These are phyloP conservation scores for Pontederia paniculata DNA, from an alignment of 176 grass and related monocot species.

Conservation along the genomic window DNA sequence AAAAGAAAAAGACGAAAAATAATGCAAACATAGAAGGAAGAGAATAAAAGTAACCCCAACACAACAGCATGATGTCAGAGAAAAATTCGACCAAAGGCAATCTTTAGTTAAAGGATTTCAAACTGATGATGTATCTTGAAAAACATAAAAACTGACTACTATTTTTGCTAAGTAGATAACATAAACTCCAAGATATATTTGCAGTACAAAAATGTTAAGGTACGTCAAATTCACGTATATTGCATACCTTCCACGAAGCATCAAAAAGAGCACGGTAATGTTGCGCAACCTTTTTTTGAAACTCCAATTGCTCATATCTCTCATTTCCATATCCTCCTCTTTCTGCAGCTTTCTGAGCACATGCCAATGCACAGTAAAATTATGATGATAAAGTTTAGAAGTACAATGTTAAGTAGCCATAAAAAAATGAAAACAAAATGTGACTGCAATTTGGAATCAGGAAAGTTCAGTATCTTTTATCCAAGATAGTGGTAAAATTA, in stretches of 20 bases:
- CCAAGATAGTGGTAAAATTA: no score
- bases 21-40: no score
- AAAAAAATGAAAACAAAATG: not conserved
- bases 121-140: no score
- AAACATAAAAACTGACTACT: no score
- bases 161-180: not conserved
- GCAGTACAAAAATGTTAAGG: slow-evolving; percentile 5
- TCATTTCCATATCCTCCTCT: slow-evolving; percentile 81
- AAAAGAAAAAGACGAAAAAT: no score
- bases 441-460: no score
- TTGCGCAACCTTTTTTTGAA: slow-evolving; percentile 71
- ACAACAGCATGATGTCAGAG: no score
- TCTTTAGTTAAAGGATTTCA: no score
- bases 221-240: not conserved
- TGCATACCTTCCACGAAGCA: slow-evolving; percentile 73
- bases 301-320: slow-evolving; percentile 79
- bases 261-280: slow-evolving; percentile 55
- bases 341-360: slow-evolving; percentile 72
- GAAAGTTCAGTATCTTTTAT: no score
- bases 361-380: no score
- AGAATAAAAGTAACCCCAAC: no score
- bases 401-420: not conserved
- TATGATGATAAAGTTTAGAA: not conserved
- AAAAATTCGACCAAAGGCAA: no score
- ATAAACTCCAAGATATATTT: not conserved